Conservation (phyloP, 2,329 filamentous ascomycete genomes). For the Botrytis galanthina region DNA sequence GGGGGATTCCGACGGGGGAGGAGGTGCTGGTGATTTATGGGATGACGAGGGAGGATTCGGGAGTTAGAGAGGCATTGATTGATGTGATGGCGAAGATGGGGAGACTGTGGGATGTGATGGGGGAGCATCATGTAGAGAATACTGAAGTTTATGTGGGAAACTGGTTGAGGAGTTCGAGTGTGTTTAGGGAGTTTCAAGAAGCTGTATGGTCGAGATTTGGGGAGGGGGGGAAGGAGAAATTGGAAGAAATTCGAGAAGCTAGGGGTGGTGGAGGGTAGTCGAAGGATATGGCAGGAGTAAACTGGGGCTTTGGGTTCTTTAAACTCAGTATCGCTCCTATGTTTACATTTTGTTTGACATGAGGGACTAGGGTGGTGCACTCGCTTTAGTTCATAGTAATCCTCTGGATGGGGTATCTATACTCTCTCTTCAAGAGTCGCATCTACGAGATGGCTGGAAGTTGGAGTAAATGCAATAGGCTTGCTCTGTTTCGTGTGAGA, state of each 20-base stretch:
- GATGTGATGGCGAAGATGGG: background rate
- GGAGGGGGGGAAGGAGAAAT: no score
- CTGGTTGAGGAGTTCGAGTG: background rate
- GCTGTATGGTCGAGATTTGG: background rate
- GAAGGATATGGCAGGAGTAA: background rate
- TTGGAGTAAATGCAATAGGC: rapidly evolving
- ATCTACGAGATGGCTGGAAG: rapidly evolving
- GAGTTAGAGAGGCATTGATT: background rate
- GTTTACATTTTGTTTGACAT: rapidly evolving
- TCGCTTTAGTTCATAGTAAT: rapidly evolving
- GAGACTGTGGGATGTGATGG: background rate
- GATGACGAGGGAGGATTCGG: background rate
- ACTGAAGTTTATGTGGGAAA: background rate
- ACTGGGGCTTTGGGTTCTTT: background rate
- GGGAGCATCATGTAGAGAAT: background rate
- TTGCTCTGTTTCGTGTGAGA: rapidly evolving
- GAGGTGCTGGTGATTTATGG: background rate
- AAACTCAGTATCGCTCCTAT: rapidly evolving
- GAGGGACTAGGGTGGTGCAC: background rate
- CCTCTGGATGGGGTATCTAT: background rate
- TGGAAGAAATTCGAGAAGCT: background rate
- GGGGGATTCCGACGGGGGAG: background rate
- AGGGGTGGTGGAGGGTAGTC: background rate
- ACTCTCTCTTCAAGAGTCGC: background rate
- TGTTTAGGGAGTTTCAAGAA: background rate